Conservation (phyloP, 768 basidiomycete genomes). For the Trametes punicea region DNA sequence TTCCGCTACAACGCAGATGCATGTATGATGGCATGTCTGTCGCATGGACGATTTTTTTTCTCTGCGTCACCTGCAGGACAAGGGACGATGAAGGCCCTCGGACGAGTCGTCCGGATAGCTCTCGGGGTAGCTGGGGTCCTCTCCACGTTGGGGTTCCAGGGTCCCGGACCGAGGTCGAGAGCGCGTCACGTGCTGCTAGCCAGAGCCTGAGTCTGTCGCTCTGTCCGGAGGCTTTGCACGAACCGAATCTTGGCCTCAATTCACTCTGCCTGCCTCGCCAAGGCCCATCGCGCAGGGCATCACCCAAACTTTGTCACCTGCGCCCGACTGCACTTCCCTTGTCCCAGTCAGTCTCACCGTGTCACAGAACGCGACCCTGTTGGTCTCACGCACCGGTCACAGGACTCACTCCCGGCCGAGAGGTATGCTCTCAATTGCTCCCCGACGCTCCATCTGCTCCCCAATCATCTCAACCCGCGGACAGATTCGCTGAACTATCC, state of each 20-base stretch:
- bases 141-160: constrained; percentile 6
- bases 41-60: background rate
- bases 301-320: constrained; percentile 2
- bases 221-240: no score
- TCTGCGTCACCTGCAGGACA: background rate
- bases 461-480: background rate
- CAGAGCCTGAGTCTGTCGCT: background rate
- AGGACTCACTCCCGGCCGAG: background rate
- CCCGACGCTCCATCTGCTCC: constrained; percentile 4
- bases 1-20: background rate
- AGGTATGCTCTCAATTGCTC: constrained; percentile 7
- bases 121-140: constrained; percentile 2
- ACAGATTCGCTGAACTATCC: constrained; percentile 3
- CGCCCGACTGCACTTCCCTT: background rate
- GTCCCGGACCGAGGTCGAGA: background rate
- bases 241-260: background rate
- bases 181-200: no score
- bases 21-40: background rate
- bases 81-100: background rate
- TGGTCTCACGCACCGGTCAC: constrained; percentile 7
- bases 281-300: background rate
- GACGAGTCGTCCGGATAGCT: background rate
- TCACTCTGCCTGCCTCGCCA: background rate
- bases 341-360: background rate
- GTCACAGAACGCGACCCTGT: background rate